Evolutionary conservation across 345 rosid genomes (phyloP), one percentile per base, ranked within the genome.

Genomic region (Carallia brachiata): DNA sequence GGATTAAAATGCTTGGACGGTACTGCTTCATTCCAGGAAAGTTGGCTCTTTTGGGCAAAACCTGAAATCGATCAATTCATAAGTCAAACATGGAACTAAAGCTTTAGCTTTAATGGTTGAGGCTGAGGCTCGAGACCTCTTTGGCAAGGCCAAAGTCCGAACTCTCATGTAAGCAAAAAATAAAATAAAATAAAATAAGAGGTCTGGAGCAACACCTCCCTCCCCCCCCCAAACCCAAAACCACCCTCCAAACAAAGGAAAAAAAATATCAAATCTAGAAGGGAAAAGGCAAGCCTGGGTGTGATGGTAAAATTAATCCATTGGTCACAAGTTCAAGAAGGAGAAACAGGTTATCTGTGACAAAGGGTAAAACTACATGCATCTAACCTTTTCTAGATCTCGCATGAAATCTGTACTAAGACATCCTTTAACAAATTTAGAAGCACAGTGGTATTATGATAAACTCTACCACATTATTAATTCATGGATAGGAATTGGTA

Each of bases 11-110:
- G 89, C 63, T 97, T 83, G 2, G 93, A 84, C 87, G 91, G 73
- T 69, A 89, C 80, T 88, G 99, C 83, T 94, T 94, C 92, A 92
- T 70, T 71, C 97, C 98, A 48, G 97, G 98, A 73, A 92, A 92
- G 74, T 94, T 94, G 48, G 97, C 90, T 79, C 99, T 84, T 81
- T 94, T 94, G 8, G 88, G 90, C 72, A 84, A 73, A 61, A 94
- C 97, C 99, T 87, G 76, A 27, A 70, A 16, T 48, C 34, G 3
- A 62, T 61, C 36, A 61, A 39, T 23, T 6, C 32, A 36, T 28
- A 23, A 17, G 4, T 7, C 23, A 18, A 53, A 31, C 12, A 66
- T 47, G 7, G 39, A 7, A 36, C 39, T 36, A 36, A 36, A 36
- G 39, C 39, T 36, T 36, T 36, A 36, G 39, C 39, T 5, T 36